Conservation (phyloP, 2,329 filamentous ascomycete species). For the Cladobotryum mycophilum region DNA sequence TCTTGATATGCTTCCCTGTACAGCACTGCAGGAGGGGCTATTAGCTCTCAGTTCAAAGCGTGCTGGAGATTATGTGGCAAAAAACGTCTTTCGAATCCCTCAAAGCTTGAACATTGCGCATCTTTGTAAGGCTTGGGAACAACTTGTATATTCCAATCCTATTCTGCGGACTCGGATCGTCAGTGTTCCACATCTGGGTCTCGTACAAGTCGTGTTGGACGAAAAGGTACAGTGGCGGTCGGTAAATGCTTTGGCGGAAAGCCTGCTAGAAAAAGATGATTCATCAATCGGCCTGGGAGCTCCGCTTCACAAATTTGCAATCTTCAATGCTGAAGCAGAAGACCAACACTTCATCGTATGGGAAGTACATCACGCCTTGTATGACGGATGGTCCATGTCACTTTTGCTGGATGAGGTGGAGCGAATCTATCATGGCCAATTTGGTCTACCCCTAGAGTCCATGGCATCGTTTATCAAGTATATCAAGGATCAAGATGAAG, state of each 20-base stretch:
- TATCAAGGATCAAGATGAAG: neutral
- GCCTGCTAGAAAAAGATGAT: neutral
- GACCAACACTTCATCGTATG: constrained; percentile 10
- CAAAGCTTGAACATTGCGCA: constrained; percentile 4
- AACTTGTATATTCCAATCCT: too few species aligned
- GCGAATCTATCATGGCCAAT: too few species aligned
- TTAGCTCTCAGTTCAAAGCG: constrained; percentile 22
- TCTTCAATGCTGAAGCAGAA: constrained; percentile 1
- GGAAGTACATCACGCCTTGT: constrained; percentile 16
- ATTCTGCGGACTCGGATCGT: too few species aligned
- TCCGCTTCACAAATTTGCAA: constrained; percentile 3
- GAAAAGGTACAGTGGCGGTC: too few species aligned
- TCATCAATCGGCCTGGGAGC: constrained; percentile 8
- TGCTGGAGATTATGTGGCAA: constrained; percentile 15
- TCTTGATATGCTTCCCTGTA: constrained; percentile 21
- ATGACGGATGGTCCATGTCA: constrained; percentile 14
- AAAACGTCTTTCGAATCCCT: constrained; percentile 12
- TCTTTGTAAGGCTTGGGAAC: constrained; percentile 15
- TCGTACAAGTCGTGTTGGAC: too few species aligned
- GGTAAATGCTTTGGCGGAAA: too few species aligned
- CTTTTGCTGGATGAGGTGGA: constrained; percentile 7
- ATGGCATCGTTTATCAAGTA: constrained; percentile 9
- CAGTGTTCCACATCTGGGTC: too few species aligned
- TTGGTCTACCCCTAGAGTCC: too few species aligned
- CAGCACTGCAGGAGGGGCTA: constrained; percentile 33